A percentile compares a stretch with the other conserved stretches of the same genome.
phyloP scores from a whole-genome alignment of 1,284 basidiomycete species.

The Fomitopsis palustris region DNA sequence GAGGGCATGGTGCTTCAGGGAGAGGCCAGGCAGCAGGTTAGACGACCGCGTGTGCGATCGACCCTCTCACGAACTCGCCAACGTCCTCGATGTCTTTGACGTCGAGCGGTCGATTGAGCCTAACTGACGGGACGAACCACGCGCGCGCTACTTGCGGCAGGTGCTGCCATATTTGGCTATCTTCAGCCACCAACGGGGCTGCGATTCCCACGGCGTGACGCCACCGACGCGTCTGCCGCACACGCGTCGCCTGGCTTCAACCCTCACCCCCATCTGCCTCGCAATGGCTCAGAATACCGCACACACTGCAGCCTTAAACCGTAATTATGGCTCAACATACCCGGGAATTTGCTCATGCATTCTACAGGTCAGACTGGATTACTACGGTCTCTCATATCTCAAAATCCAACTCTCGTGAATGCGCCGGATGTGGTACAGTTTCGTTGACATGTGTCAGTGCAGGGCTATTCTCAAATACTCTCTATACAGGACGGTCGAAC shows the following conservation, averaged over 20 bases:
- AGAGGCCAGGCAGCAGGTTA: not conserved
- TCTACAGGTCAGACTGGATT: slow-evolving; percentile 71
- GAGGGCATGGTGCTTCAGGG: slow-evolving; percentile 5
- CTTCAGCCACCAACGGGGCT: not conserved
- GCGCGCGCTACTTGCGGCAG: slow-evolving; percentile 2
- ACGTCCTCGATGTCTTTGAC: not conserved
- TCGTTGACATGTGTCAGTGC: not conserved
- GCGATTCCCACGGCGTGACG: slow-evolving; percentile 1
- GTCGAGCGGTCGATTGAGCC: slow-evolving; percentile 10
- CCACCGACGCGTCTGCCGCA: not conserved
- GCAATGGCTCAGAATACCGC: slow-evolving; percentile 29
- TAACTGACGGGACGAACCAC: slow-evolving; percentile 9
- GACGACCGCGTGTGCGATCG: not conserved
- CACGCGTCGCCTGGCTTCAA: not conserved
- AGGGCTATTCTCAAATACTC: not conserved
- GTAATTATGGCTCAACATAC: slow-evolving; percentile 29
- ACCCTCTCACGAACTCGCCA: not conserved
- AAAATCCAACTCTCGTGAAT: slow-evolving; percentile 67
- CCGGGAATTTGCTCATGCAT: not conserved
- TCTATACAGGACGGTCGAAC: slow-evolving; percentile 77
- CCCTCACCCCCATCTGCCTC: not conserved
- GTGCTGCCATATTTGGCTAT: not conserved
- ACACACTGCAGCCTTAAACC: slow-evolving; percentile 66
- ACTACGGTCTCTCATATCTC: slow-evolving; percentile 64
- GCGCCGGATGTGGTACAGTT: slow-evolving; percentile 61